Evolutionary conservation across 331 rosid genomes (phyloP), one percentile per base, ranked within the genome.

Genomic region (Acacia concinna): DNA sequence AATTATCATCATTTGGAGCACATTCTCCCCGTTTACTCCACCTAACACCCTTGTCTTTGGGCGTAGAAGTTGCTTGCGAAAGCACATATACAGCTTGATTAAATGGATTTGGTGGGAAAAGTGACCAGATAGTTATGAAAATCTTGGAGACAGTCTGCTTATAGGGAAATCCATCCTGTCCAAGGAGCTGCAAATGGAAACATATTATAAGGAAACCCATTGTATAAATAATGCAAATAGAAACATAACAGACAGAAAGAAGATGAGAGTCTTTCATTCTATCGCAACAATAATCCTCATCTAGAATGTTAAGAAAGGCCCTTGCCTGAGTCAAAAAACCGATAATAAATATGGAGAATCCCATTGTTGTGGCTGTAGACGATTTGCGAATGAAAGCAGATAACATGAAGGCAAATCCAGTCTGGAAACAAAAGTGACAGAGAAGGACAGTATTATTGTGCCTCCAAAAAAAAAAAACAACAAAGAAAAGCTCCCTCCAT

Each of bases 91-190:
- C 73, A 71, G 86, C 97, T 87, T 87, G 40, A 64, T 93, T 84
- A 56, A 94, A 91, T 84, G 91, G 92, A 79, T 92, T 92, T 23
- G 98, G 98, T 0, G 98, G 97, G 88, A 91, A 92, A 28, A 94
- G 52, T 51, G 98, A 91, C 97, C 97, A 91, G 80, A 87, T 2
- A 49, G 21, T 2, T 81, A 81, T 86, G 47, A 65, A 2, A 54
- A 31, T 31, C 7, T 34, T 77, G 21, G 86, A 78, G 65, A 64
- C 31, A 74, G 11, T 0, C 0, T 28, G 0, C 1, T 2, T 2
- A 49, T 94, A 92, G 35, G 97, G 97, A 85, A 85, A 85, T 69
- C 94, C 97, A 40, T 62, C 84, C 31, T 25, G 69, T 46, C 85
- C 77, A 47, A 85, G 85, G 9, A 87, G 35, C 98, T 94, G 92